These are phyloP conservation scores for Phaffomyces thermotolerans DNA, from an alignment of 805 yeast genomes.

Conservation along the genomic window DNA sequence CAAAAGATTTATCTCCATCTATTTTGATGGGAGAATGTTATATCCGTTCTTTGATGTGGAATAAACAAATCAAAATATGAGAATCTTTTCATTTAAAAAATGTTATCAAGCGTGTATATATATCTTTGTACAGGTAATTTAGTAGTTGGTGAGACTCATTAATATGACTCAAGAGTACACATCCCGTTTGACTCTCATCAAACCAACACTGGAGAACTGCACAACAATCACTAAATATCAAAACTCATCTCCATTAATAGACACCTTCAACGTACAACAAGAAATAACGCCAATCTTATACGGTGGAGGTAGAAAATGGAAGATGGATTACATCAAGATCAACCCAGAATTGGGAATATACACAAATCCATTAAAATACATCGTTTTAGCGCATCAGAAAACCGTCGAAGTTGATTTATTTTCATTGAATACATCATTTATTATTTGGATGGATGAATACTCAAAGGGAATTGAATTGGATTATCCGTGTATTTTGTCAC, in stretches of 20 bases:
- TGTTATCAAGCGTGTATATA: no score
- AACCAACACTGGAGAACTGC: slow-evolving; percentile 32
- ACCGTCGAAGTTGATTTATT: slow-evolving; percentile 28
- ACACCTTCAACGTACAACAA: slow-evolving; percentile 11
- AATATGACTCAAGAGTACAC: no score
- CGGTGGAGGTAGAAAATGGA: slow-evolving; percentile 36
- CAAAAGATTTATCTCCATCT: no score
- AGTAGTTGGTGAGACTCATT: no score
- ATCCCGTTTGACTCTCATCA: slow-evolving; percentile 3
- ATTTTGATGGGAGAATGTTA: no score
- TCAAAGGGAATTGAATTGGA: slow-evolving; percentile 32
- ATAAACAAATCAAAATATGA: no score
- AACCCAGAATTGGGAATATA: not conserved
- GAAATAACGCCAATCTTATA: slow-evolving; percentile 27
- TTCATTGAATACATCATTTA: slow-evolving; percentile 28
- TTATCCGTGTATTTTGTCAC: slow-evolving; percentile 21
- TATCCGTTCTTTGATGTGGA: no score
- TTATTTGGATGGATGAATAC: slow-evolving; percentile 32
- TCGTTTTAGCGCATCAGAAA: slow-evolving; percentile 10
- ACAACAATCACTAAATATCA: slow-evolving; percentile 14
- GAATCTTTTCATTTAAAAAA: no score
- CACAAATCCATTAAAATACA: slow-evolving; percentile 6
- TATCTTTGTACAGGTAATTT: no score
- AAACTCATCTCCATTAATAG: slow-evolving; percentile 11
- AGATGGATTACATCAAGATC: slow-evolving; percentile 8